Evolutionary conservation across 176 grass and related monocot species (phyloP), one percentile per base, ranked within the genome.

Genomic region (Themeda triandra): DNA sequence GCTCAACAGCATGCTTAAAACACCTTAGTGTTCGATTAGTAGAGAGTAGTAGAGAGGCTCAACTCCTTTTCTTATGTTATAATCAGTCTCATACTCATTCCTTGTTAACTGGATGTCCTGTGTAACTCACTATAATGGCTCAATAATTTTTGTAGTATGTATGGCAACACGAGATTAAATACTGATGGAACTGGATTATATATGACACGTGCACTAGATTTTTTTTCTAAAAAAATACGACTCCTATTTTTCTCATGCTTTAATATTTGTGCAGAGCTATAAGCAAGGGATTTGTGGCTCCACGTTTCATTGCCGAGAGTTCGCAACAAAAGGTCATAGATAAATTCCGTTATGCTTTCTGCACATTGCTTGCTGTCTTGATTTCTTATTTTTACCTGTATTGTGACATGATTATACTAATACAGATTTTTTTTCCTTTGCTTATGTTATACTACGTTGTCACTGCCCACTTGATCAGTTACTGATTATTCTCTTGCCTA

Each of bases 321-420:
- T 95, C 63, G 87, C 93, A 42, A 79, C 85, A 70, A 95, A 95
- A 98, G 96, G 93, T 95, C 74, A 56, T 85, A 84, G 60, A 88
- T 5, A 81, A 54, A 36, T 60, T 53, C 13, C 32, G 6, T 10
- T 76, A 31, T 77, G 33, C 36, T 73, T 63, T 30, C 24, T 84
- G 21, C 21, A 62, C 18, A 68, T 83, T 83, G 25, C 21, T 40
- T 39, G 49, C 27, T 77, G n/a, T 51, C 29, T 45, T 45, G 42
- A 45, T 72, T 5, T 71, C n/a, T 13, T n/a, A 67, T 60, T 73
- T 33, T 56, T 73, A 77, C 59, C 48, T 88, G 64, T 23, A 58
- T 10, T 12, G 2, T 56, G 40, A 35, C 41, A 39, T 75, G 11
- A 81, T 77, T 21, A 12, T 66, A 71, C 27, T 65, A 45, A 25